Evolutionary conservation across 106 monocot species (phyloP), one percentile per base, ranked within the genome.

Genomic region (Xerophyta viscosa): DNA sequence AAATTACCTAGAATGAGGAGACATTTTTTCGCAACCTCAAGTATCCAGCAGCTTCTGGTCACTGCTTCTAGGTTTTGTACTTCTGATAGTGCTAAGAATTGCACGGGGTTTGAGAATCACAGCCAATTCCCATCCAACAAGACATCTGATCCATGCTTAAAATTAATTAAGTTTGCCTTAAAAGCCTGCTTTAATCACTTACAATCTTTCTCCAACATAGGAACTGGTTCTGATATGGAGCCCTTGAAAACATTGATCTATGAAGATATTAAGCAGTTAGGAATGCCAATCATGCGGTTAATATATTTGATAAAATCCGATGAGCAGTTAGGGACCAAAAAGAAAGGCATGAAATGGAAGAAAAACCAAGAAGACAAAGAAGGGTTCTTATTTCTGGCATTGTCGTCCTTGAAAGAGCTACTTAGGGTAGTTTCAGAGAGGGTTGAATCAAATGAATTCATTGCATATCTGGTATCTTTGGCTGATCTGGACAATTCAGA

Each of bases 391-490:
- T 57, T 27, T 66, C 43, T 79, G 30, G 63, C 85, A 42, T 50
- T 96, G 22, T 54, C 60, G 45, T 96, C 84, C 66, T 75, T 96
- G 56, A 79, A 74, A 39, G 81, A 85, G 39, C 49, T 89, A 41
- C 64, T 84, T 42, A 82, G 62, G 39, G 26, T 74, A 44, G 72
- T 52, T 61, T 43, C 52, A 29, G 50, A 47, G 0, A 65, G 54
- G 31, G 62, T 46, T 53, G 3, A 66, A 7, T 48, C 81, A 18
- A 20, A 17, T 60, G 78, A 68, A 54, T 36, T 96, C 21, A 59
- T 82, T 52, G 56, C 78, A 45, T 70, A 70, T 21, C 29, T 96
- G 37, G 52, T 76, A 29, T 64, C 65, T 45, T 20, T 54, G 27
- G 31, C 48, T 37, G 57, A 56, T 24, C 27, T 47, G 29, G 72